Evolutionary conservation across 2,329 filamentous ascomycete genomes (phyloP).

Genomic region (Aspergillus hiratsukae): DNA sequence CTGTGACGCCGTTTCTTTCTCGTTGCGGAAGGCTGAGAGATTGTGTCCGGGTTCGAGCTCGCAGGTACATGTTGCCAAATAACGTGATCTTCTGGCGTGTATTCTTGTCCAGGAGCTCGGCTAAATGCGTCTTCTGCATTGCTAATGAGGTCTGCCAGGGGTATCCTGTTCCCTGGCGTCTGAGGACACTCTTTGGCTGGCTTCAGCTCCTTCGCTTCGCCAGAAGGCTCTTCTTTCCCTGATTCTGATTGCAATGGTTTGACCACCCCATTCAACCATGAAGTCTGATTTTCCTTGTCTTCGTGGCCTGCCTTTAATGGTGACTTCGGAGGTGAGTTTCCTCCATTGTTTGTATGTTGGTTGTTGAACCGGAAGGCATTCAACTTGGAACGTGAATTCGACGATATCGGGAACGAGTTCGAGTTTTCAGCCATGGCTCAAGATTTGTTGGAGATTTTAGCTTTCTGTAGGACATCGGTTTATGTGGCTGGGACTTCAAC

Average conservation of each 20-base stretch:
- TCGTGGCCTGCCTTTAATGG: slow-evolving; percentile 24
- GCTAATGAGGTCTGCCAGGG: slow-evolving; percentile 58
- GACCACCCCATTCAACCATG: slow-evolving; percentile 32
- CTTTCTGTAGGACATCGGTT: slow-evolving; percentile 14
- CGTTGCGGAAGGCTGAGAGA: slow-evolving; percentile 45
- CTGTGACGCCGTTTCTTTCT: slow-evolving; percentile 65
- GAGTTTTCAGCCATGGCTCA: slow-evolving; percentile 22
- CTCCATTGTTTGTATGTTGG: slow-evolving; percentile 26
- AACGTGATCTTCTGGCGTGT: slow-evolving; percentile 58
- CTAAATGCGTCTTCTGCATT: slow-evolving; percentile 55
- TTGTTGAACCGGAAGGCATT: slow-evolving; percentile 50
- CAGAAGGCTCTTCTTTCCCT: slow-evolving; percentile 15
- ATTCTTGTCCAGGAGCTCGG: slow-evolving; percentile 43
- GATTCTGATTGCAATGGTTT: slow-evolving; percentile 19
- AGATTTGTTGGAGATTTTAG: slow-evolving; percentile 12
- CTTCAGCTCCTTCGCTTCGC: slow-evolving; percentile 23
- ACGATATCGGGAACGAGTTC: slow-evolving; percentile 40
- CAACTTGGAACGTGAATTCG: slow-evolving; percentile 51
- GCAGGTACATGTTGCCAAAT: slow-evolving; percentile 52
- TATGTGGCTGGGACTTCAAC: slow-evolving; percentile 17
- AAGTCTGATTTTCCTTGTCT: slow-evolving; percentile 44
- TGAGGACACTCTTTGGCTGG: slow-evolving; percentile 45
- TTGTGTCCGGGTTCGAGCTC: slow-evolving; percentile 39
- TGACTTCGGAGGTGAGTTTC: slow-evolving; percentile 19
- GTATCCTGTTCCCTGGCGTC: slow-evolving; percentile 56